These are phyloP conservation scores for Lepidopterella palustris DNA, from an alignment of 495 filamentous ascomycete genomes.

Conservation along the genomic window DNA sequence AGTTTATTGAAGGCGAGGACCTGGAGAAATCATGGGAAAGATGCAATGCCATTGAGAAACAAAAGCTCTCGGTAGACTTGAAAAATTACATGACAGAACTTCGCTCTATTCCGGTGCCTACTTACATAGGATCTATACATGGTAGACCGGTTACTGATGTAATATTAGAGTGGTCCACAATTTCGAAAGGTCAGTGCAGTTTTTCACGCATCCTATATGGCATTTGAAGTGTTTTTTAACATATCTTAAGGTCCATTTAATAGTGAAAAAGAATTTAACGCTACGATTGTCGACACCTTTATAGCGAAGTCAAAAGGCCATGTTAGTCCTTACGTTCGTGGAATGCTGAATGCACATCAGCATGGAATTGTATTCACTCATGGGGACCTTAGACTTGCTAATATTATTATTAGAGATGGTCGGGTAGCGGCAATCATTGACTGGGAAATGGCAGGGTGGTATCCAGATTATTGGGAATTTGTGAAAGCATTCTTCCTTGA, in stretches of 20 bases:
- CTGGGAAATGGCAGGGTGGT: conserved; percentile 27
- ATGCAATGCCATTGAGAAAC: conserved; percentile 8
- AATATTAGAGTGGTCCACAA: no score
- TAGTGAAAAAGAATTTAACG: conserved; percentile 14
- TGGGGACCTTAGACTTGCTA: conserved; percentile 15
- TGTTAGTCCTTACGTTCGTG: conserved; percentile 3
- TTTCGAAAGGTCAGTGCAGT: no score
- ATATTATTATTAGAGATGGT: conserved; percentile 19
- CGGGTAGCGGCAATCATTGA: conserved; percentile 17
- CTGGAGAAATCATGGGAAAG: conserved; percentile 10
- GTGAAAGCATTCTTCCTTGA: conserved; percentile 10
- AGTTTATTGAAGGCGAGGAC: conserved; percentile 10
- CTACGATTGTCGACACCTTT: conserved; percentile 13
- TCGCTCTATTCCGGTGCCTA: neutral
- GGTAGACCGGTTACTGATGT: no score
- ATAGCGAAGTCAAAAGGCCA: conserved; percentile 10
- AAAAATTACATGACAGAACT: conserved; percentile 9
- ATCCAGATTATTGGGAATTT: conserved; percentile 28
- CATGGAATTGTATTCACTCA: conserved; percentile 21
- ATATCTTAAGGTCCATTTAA: conserved; percentile 16
- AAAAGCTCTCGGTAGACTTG: neutral
- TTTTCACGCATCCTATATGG: no score
- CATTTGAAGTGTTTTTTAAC: no score
- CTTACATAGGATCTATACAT: no score
- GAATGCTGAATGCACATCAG: conserved; percentile 5